phyloP scores from a whole-genome alignment of 805 yeast species.

The Nakazawaea wickerhamii region DNA sequence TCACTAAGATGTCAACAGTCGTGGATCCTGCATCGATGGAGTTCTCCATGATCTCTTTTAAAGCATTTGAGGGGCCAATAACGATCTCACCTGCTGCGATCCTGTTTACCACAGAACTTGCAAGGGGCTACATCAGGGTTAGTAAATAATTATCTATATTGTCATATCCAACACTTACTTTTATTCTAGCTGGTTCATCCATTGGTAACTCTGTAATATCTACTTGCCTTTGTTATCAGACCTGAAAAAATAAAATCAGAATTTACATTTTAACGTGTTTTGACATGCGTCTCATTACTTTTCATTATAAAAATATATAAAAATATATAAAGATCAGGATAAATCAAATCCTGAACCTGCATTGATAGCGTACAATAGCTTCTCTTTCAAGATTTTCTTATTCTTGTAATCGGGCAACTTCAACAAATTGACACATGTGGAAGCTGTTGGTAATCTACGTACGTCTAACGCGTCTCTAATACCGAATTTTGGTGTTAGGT shows the following conservation, averaged over 20 bases:
- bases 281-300: too few relatives aligned
- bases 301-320: not conserved
- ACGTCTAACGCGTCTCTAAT: conserved; percentile 52
- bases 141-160: not conserved
- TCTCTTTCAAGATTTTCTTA: conserved; percentile 49
- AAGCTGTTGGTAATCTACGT: conserved; percentile 77
- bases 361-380: conserved; percentile 72
- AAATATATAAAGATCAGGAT: too few relatives aligned
- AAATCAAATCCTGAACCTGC: conserved; percentile 87
- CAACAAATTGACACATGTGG: conserved; percentile 87
- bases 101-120: conserved; percentile 69
- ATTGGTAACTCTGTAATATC: not conserved
- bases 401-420: conserved; percentile 79
- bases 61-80: conserved; percentile 88
- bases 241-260: not conserved
- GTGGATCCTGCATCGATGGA: conserved; percentile 82
- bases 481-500: conserved; percentile 73
- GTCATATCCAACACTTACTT: not conserved
- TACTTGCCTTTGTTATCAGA: not conserved
- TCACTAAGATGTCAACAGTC: conserved; percentile 69
- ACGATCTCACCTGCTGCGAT: conserved; percentile 98
- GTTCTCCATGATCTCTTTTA: conserved; percentile 90
- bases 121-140: conserved; percentile 39
- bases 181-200: conserved; percentile 3
- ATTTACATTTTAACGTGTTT: too few relatives aligned